Conservation (phyloP, 441 rosid genomes). For the Viola pubescens region DNA sequence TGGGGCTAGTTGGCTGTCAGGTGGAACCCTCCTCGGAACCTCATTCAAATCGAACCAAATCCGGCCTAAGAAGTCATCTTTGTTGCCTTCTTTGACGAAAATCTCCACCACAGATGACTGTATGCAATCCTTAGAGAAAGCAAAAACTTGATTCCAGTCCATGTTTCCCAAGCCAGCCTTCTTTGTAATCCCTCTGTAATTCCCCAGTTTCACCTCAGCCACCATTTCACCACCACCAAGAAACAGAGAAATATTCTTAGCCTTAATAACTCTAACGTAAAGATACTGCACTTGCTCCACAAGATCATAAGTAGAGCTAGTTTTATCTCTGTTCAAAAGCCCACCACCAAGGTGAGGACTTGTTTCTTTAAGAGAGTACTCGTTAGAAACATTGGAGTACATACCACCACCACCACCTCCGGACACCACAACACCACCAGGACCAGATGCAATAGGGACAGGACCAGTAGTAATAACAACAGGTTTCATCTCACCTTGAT, state of each 20-base stretch:
- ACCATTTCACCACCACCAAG: slow-evolving; percentile 22
- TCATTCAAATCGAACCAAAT: slow-evolving; percentile 31
- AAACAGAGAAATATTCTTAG: slow-evolving; percentile 25
- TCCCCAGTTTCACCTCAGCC: slow-evolving; percentile 30
- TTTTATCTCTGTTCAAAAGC: slow-evolving; percentile 23
- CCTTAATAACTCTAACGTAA: slow-evolving; percentile 35
- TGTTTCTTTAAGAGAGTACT: slow-evolving; percentile 45
- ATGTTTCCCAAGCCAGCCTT: slow-evolving; percentile 22
- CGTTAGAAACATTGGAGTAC: slow-evolving; percentile 29
- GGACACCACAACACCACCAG: slow-evolving; percentile 7
- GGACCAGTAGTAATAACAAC: slow-evolving; percentile 38
- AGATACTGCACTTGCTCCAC: slow-evolving; percentile 52
- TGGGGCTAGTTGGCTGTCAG: slow-evolving; percentile 49
- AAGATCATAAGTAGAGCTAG: slow-evolving; percentile 39
- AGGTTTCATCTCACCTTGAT: slow-evolving; percentile 46
- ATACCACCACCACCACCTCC: slow-evolving; percentile 16
- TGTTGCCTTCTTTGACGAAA: slow-evolving; percentile 23
- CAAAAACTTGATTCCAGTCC: slow-evolving; percentile 48
- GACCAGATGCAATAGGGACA: slow-evolving; percentile 21
- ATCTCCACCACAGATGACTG: slow-evolving; percentile 40
- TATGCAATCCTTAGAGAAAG: slow-evolving; percentile 37
- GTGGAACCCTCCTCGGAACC: slow-evolving; percentile 46
- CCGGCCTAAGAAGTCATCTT: slow-evolving; percentile 34
- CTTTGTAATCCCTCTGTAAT: slow-evolving; percentile 27
- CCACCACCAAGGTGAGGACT: slow-evolving; percentile 50